Evolutionary conservation across 2,329 filamentous ascomycete genomes (phyloP).

Genomic region (Albophoma yamanashiensis): DNA sequence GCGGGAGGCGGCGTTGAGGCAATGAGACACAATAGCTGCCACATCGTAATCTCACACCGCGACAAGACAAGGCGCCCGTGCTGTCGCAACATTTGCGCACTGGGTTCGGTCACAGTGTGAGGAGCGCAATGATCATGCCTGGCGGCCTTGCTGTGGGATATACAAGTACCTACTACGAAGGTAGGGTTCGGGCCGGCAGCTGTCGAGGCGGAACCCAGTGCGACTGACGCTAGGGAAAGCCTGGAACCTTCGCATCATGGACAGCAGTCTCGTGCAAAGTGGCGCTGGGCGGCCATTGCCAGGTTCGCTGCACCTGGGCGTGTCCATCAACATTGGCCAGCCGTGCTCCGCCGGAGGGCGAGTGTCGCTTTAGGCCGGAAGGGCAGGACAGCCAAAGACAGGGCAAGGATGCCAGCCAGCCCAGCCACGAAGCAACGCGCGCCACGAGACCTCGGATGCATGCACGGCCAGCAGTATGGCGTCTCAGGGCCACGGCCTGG

Average conservation of each 20-base stretch:
- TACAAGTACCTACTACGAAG: too few species aligned
- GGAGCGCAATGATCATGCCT: background rate
- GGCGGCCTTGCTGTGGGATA: too few species aligned
- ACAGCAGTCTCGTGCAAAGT: background rate
- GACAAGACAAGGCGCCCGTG: background rate
- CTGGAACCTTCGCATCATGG: background rate
- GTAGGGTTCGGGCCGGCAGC: background rate
- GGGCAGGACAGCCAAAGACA: background rate
- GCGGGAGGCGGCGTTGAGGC: background rate
- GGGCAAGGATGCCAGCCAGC: background rate
- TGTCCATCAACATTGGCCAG: background rate
- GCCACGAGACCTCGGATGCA: background rate
- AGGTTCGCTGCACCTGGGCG: background rate
- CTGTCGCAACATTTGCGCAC: background rate
- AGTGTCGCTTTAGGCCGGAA: background rate
- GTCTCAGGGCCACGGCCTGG: background rate
- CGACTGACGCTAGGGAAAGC: background rate
- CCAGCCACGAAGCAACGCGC: background rate
- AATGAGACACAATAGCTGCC: conserved; percentile 1
- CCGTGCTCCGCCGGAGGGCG: background rate
- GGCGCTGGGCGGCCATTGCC: background rate
- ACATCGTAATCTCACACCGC: conserved; percentile 7
- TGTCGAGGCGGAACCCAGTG: background rate
- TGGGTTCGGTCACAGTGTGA: conserved; percentile 6
- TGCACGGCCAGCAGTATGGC: background rate